phyloP scores from a whole-genome alignment of 1,139 yeast species.

The Pneumocystis wakefieldiae region DNA sequence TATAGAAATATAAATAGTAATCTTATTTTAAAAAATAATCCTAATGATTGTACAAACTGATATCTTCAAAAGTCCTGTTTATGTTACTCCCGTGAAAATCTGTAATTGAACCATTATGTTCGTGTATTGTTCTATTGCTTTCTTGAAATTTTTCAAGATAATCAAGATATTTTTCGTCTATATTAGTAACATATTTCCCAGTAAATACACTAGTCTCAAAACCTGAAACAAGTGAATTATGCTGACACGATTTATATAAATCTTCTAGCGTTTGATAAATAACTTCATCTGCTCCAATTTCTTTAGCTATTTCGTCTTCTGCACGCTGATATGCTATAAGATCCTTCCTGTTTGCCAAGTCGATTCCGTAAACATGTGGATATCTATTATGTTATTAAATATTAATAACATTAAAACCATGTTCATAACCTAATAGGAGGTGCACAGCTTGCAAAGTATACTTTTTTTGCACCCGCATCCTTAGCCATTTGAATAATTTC shows the following conservation, averaged over 20 bases:
- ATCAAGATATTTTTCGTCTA: conserved; percentile 63
- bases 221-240: conserved; percentile 34
- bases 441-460: conserved; percentile 90
- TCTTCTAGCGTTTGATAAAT: conserved; percentile 78
- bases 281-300: conserved; percentile 84
- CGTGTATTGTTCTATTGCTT: conserved; percentile 30
- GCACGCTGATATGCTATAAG: conserved; percentile 72
- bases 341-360: conserved; percentile 88
- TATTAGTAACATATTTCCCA: conserved; percentile 84
- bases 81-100: neutral
- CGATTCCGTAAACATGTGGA: conserved; percentile 94
- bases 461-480: conserved; percentile 91
- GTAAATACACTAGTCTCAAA: conserved; percentile 98
- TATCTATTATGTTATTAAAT: conserved; percentile 28
- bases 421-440: conserved; percentile 57
- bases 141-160: conserved; percentile 77
- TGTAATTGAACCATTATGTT: neutral
- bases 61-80: neutral
- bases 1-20: neutral
- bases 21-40: neutral
- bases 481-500: conserved; percentile 95
- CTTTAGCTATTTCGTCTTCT: conserved; percentile 57
- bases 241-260: conserved; percentile 56
- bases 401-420: neutral
- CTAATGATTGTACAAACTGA: neutral